Percentiles rank a stretch among this genome's conserved stretches.
Evolutionary conservation across 2,329 filamentous ascomycete genomes (phyloP).

Genomic region (Claviceps sp.): DNA sequence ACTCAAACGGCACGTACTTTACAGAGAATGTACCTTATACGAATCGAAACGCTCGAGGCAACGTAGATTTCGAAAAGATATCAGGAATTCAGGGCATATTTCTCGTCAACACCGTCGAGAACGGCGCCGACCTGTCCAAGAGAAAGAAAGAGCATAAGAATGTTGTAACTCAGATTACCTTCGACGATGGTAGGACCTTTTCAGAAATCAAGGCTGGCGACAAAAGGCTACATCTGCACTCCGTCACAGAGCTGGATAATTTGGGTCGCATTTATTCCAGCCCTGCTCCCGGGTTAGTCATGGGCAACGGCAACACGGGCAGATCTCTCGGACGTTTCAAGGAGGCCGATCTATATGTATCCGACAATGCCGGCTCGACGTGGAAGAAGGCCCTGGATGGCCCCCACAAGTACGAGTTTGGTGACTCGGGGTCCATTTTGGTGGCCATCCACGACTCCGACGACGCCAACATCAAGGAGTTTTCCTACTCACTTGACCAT

Average conservation of each 20-base stretch:
- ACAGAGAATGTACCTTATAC: slow-evolving; percentile 85
- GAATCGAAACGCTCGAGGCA: slow-evolving; percentile 62
- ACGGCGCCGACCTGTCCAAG: slow-evolving; percentile 61
- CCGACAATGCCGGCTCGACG: slow-evolving; percentile 76
- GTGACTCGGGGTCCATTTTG: slow-evolving; percentile 80
- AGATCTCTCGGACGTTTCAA: slow-evolving; percentile 55
- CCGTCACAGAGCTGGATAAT: slow-evolving; percentile 74
- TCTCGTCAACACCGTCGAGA: slow-evolving; percentile 78
- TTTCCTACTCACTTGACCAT: slow-evolving; percentile 75
- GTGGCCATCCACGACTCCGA: slow-evolving; percentile 68
- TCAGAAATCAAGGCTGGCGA: slow-evolving; percentile 55
- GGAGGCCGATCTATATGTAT: slow-evolving; percentile 73
- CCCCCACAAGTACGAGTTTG: slow-evolving; percentile 92
- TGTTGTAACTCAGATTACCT: slow-evolving; percentile 72
- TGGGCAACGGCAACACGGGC: slow-evolving; percentile 88
- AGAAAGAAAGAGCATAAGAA: slow-evolving; percentile 43
- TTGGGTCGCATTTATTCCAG: slow-evolving; percentile 83
- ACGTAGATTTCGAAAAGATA: slow-evolving; percentile 93
- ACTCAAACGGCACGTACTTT: slow-evolving; percentile 95
- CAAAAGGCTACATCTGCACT: slow-evolving; percentile 74
- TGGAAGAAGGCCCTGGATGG: slow-evolving; percentile 67
- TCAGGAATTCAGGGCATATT: slow-evolving; percentile 85
- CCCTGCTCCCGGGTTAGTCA: slow-evolving; percentile 80
- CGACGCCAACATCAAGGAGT: slow-evolving; percentile 41
- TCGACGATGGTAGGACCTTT: slow-evolving; percentile 88